Conservation (phyloP, 208 protist species). For the Crithidia brevicula region DNA sequence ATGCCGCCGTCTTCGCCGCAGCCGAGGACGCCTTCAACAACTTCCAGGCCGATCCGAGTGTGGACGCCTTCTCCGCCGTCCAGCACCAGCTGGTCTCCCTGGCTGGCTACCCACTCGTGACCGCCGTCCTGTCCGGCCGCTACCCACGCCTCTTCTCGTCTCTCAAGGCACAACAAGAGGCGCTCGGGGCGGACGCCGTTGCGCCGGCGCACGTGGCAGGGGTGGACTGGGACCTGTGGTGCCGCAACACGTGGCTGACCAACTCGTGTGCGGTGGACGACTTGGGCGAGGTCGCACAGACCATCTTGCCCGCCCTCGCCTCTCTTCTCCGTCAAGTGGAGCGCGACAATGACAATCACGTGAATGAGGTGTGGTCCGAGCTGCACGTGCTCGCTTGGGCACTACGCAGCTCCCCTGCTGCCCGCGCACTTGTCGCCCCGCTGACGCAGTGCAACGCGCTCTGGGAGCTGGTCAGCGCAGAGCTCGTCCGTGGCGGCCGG, state of each 20-base stretch:
- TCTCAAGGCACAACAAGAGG: conserved; percentile 1
- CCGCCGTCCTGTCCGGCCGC: conserved; percentile 25
- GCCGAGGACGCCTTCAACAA: conserved; percentile 19
- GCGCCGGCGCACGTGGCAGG: conserved; percentile 13
- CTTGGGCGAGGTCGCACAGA: conserved; percentile 12
- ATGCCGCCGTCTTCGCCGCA: conserved; percentile 22
- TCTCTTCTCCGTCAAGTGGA: conserved; percentile 14
- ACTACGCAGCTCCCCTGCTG: conserved; percentile 21
- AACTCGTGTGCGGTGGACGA: conserved; percentile 38
- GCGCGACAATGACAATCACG: conserved; percentile 19
- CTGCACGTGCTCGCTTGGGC: conserved; percentile 32
- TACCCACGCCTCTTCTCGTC: conserved; percentile 29
- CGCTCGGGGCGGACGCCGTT: neutral
- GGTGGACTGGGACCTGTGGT: conserved; percentile 28
- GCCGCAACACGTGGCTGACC: conserved; percentile 33
- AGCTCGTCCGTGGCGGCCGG: conserved; percentile 10
- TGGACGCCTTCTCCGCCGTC: neutral
- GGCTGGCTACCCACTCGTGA: conserved; percentile 19
- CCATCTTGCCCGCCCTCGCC: conserved; percentile 12
- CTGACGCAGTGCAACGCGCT: conserved; percentile 26
- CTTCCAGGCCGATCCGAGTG: conserved; percentile 4
- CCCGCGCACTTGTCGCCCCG: conserved; percentile 2
- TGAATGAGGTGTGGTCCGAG: conserved; percentile 33
- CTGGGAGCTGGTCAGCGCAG: conserved; percentile 18
- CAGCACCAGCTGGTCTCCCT: conserved; percentile 21